Percentiles rank a stretch among this genome's conserved stretches.
Conservation (phyloP, 2,329 filamentous ascomycete species). For the Xylaria sp. region DNA sequence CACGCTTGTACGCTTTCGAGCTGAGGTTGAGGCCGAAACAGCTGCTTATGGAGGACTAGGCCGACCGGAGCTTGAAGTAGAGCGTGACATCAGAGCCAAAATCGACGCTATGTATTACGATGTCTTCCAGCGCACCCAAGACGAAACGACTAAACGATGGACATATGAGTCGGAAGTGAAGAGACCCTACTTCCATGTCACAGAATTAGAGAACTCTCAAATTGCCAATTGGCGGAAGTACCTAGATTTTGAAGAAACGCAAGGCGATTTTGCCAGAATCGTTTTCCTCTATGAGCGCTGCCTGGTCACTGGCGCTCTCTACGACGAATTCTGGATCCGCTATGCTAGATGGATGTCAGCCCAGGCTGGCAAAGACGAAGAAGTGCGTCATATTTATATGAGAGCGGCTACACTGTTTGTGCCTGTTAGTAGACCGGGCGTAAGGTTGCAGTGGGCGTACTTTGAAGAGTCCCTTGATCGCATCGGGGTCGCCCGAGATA, state of each 20-base stretch:
- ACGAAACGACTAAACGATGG: conserved; percentile 92
- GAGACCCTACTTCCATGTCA: conserved; percentile 96
- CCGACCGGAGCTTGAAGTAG: conserved; percentile 80
- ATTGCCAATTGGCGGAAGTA: conserved; percentile 95
- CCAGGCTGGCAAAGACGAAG: conserved; percentile 83
- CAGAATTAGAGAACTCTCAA: conserved; percentile 86
- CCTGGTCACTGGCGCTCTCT: conserved; percentile 89
- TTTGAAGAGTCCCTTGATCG: conserved; percentile 90
- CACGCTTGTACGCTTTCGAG: conserved; percentile 72
- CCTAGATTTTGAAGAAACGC: conserved; percentile 90
- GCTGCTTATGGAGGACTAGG: conserved; percentile 61
- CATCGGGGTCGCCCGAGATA: conserved; percentile 80
- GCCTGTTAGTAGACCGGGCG: conserved; percentile 83
- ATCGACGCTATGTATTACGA: conserved; percentile 85
- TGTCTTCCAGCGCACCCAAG: conserved; percentile 81
- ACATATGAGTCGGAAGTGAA: conserved; percentile 95
- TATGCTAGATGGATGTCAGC: conserved; percentile 94
- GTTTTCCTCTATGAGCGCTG: conserved; percentile 94
- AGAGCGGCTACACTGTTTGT: conserved; percentile 87
- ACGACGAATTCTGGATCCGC: conserved; percentile 98
- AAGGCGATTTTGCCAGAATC: conserved; percentile 79
- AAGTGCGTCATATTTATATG: conserved; percentile 91
- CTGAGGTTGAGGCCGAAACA: conserved; percentile 76
- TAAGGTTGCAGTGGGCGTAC: conserved; percentile 90
- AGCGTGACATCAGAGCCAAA: conserved; percentile 82